These are phyloP conservation scores for Stephania cephalantha DNA, from an alignment of 164 flowering plant species.

Conservation along the genomic window DNA sequence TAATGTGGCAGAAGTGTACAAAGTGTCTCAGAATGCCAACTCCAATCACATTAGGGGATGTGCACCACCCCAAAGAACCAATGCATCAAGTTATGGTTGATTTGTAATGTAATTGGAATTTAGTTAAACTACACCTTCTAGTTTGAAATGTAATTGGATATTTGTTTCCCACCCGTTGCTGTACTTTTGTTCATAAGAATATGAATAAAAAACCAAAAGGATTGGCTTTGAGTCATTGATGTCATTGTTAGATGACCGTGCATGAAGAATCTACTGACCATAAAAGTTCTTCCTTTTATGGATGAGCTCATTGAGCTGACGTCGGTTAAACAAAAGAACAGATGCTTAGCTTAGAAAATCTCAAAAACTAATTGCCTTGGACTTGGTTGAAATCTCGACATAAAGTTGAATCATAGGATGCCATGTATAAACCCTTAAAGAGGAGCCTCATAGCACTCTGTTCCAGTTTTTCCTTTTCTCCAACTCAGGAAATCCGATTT, in stretches of 20 bases:
- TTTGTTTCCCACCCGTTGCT: not conserved
- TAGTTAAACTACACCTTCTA: not conserved
- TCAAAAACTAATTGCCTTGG: too few relatives aligned
- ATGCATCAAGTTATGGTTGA: slow-evolving; percentile 14
- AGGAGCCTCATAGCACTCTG: too few relatives aligned
- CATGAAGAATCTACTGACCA: not conserved
- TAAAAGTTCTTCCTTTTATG: not conserved
- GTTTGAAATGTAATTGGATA: slow-evolving; percentile 5
- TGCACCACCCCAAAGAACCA: slow-evolving; percentile 6
- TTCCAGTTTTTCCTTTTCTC: too few relatives aligned
- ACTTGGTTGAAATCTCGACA: too few relatives aligned
- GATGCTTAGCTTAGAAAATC: not conserved
- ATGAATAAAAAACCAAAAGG: not conserved
- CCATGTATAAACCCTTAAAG: too few relatives aligned
- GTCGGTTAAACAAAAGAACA: not conserved
- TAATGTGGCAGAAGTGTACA: slow-evolving; percentile 31
- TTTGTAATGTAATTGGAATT: too few relatives aligned
- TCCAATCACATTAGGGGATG: slow-evolving; percentile 4
- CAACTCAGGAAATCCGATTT: too few relatives aligned
- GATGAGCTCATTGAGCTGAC: not conserved
- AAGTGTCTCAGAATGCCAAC: slow-evolving; percentile 9
- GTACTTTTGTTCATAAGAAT: not conserved
- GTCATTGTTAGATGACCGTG: not conserved
- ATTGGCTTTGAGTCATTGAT: not conserved
- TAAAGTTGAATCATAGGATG: too few relatives aligned